Evolutionary conservation across 306 rosid genomes (phyloP), one percentile per base, ranked within the genome.

Genomic region (Cucumis hystrix): DNA sequence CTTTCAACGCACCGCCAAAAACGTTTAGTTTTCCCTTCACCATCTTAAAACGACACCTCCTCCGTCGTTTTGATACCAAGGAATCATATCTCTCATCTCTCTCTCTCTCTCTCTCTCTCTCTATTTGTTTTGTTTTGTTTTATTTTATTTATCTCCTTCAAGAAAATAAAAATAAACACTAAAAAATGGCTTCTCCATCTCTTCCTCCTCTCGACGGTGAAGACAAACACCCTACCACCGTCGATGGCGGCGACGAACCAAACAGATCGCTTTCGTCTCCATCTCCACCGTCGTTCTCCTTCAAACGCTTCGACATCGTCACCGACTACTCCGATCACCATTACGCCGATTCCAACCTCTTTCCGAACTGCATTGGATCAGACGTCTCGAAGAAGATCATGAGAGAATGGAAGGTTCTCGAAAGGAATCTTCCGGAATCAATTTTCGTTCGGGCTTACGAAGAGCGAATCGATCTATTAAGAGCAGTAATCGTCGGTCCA

Each of bases 401-500:
- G 84, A 74, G 68, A 21, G 93, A 91, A 43, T 89, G 96, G 96
- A 82, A 79, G 59, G 83, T 76, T 39, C 83, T 91, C 0, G 80
- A 77, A 28, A 64, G 80, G 17, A 59, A 74, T 28, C 83, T 91
- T 20, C 93, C 93, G 2, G 90, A 86, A 14, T 77, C 89, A 72
- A 91, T 91, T 45, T 80, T 70, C 70, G 90, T 89, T 4, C 80
- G 89, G 0, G 90, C 77, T 23, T 88, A 82, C 64, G 89, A 87
- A 61, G 59, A 30, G 60, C 8, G 76, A 65, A 66, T 33, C 82
- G 88, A 77, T 17, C 72, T 77, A 0, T 13, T 77, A 7, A 16
- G 91, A 1, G 90, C 90, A 0, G 93, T 76, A 64, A 83, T 91
- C 37, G 6, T 84, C 6, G 91, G 91, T 8, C 81, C 86, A 8